Conservation (phyloP, 2,329 filamentous ascomycete species). For the Fusarium solani-melongenae region DNA sequence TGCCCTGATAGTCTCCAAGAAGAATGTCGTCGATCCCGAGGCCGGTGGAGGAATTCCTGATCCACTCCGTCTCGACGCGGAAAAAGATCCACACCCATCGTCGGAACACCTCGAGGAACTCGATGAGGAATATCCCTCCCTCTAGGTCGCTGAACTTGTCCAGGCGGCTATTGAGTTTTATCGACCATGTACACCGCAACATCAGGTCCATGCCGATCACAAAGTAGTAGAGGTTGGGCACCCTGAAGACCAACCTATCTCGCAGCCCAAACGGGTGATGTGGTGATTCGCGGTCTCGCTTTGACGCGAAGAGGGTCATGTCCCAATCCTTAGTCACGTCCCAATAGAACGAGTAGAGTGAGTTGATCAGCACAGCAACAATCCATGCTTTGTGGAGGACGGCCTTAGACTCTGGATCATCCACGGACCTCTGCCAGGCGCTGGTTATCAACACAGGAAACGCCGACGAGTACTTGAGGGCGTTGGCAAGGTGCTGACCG, state of each 20-base stretch:
- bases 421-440: slow-evolving; percentile 75
- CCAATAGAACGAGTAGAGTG: slow-evolving; percentile 98
- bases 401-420: slow-evolving; percentile 52
- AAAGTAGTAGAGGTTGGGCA: slow-evolving; percentile 81
- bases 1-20: slow-evolving; percentile 76
- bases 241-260: slow-evolving; percentile 76
- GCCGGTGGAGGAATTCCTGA: slow-evolving; percentile 65
- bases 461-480: slow-evolving; percentile 91
- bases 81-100: slow-evolving; percentile 99
- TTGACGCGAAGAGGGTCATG: slow-evolving; percentile 78
- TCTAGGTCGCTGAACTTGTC: slow-evolving; percentile 89
- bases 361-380: slow-evolving; percentile 81
- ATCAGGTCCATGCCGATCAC: slow-evolving; percentile 83
- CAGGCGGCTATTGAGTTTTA: slow-evolving; percentile 85
- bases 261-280: slow-evolving; percentile 84
- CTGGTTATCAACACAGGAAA: slow-evolving; percentile 91
- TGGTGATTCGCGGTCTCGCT: slow-evolving; percentile 66
- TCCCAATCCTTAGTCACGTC: slow-evolving; percentile 98
- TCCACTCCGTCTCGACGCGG: slow-evolving; percentile 93
- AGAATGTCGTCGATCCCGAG: slow-evolving; percentile 76
- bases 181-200: slow-evolving; percentile 89
- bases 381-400: slow-evolving; percentile 72
- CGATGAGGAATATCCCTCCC: slow-evolving; percentile 86
- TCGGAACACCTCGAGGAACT: slow-evolving; percentile 86
- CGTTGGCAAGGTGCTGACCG: slow-evolving; percentile 91